phyloP scores from a whole-genome alignment of 371 early-diverging fungal species.

The Rhizopus microsporus region DNA sequence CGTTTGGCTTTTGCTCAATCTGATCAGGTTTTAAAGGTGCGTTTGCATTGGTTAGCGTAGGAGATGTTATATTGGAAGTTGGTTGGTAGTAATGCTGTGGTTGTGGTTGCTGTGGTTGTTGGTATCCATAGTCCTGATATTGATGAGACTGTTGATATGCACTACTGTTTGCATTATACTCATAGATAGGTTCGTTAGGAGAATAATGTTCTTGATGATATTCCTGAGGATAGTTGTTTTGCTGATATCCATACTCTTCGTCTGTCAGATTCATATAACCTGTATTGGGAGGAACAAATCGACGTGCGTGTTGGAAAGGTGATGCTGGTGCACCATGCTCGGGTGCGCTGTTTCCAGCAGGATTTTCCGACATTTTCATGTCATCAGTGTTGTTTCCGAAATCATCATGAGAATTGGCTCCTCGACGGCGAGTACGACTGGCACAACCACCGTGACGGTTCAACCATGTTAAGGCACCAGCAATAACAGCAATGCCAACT shows the following conservation, averaged over 20 bases:
- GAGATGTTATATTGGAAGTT: constrained; percentile 16
- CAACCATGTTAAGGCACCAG: constrained; percentile 22
- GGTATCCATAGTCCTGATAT: constrained; percentile 12
- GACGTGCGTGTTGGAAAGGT: constrained; percentile 37
- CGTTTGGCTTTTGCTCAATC: constrained; percentile 38
- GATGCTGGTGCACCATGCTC: constrained; percentile 13
- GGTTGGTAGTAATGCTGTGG: not conserved
- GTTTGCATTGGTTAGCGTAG: constrained; percentile 7
- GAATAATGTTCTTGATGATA: constrained; percentile 15
- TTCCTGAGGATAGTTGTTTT: constrained; percentile 6
- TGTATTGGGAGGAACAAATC: constrained; percentile 33
- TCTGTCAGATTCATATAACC: constrained; percentile 36
- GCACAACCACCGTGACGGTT: constrained; percentile 37
- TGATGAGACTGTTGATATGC: constrained; percentile 9
- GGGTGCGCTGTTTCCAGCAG: not conserved
- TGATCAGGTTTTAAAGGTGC: constrained; percentile 32
- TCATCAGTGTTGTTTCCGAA: constrained; percentile 7
- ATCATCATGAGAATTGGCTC: constrained; percentile 3
- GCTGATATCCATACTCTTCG: constrained; percentile 30
- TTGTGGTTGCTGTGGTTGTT: constrained; percentile 3
- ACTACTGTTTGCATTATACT: not conserved
- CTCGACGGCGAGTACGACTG: constrained; percentile 28
- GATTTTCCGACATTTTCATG: constrained; percentile 18
- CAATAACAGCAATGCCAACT: constrained; percentile 26
- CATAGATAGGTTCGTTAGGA: not conserved